Evolutionary conservation across 129 eudicot genomes (phyloP).

Genomic region (Oenanthe sinensis): DNA sequence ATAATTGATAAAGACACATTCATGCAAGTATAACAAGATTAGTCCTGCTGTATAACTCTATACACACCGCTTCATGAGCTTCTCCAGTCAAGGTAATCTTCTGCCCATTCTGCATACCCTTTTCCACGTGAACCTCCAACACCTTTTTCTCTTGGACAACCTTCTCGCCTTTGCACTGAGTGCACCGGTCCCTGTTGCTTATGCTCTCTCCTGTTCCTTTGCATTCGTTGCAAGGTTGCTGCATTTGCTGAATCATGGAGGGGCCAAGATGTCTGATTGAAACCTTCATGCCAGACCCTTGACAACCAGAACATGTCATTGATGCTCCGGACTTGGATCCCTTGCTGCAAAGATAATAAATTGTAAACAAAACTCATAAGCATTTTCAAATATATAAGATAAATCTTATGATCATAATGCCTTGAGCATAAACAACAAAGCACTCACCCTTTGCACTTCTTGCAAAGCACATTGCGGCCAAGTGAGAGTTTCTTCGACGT

Average conservation of each 20-base stretch:
- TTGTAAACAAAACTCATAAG: neutral
- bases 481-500: constrained; percentile 67
- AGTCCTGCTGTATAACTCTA: neutral
- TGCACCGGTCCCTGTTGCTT: constrained; percentile 52
- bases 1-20: neutral
- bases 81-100: constrained; percentile 66
- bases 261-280: constrained; percentile 68
- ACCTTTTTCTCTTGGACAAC: constrained; percentile 68
- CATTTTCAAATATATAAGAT: neutral
- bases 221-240: constrained; percentile 69
- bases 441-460: constrained; percentile 69
- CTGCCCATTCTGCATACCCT: constrained; percentile 76
- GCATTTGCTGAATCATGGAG: constrained; percentile 73
- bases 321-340: constrained; percentile 85
- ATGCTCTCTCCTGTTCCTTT: constrained; percentile 70
- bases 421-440: neutral
- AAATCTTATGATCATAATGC: neutral
- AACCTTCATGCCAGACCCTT: constrained; percentile 72
- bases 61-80: constrained; percentile 72
- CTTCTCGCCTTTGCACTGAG: constrained; percentile 71
- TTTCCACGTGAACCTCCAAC: constrained; percentile 54
- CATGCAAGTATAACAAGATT: neutral
- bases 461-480: constrained; percentile 54
- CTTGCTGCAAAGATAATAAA: constrained; percentile 33
- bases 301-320: constrained; percentile 66